A percentile compares a stretch with the other conserved stretches of the same genome.
These are phyloP conservation scores for Fragaria nilgerrensis DNA, from an alignment of 306 rosid species.

Conservation along the genomic window DNA sequence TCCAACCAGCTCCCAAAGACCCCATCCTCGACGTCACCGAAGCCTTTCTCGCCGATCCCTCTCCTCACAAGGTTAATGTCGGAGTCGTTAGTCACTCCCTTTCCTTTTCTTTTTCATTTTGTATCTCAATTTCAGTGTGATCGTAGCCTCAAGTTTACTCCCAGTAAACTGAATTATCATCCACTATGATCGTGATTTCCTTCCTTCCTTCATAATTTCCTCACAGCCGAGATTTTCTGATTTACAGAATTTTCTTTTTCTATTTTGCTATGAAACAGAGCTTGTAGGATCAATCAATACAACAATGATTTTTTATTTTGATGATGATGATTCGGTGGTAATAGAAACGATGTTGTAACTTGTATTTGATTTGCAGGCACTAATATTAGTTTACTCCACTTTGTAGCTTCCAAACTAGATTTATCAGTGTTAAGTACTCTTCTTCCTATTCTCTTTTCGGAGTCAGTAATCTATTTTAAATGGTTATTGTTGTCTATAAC, in stretches of 20 bases:
- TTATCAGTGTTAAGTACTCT: too few relatives aligned
- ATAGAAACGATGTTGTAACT: too few relatives aligned
- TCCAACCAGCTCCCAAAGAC: slow-evolving; percentile 87
- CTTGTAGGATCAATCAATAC: background rate
- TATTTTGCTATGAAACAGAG: background rate
- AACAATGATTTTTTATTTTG: background rate
- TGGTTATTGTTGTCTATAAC: too few relatives aligned
- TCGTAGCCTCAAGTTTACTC: background rate
- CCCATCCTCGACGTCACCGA: slow-evolving; percentile 99
- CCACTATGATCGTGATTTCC: background rate
- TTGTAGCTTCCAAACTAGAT: too few relatives aligned
- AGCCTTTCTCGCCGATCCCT: slow-evolving; percentile 90
- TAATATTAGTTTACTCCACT: too few relatives aligned
- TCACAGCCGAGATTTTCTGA: background rate
- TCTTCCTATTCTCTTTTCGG: too few relatives aligned
- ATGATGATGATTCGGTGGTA: too few relatives aligned
- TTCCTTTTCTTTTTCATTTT: background rate
- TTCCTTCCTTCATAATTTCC: too few relatives aligned
- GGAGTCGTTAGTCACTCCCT: slow-evolving; percentile 72
- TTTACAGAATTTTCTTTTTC: background rate
- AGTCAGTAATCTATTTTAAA: too few relatives aligned
- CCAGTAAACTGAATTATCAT: too few relatives aligned
- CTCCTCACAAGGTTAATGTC: slow-evolving; percentile 81
- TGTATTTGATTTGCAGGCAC: too few relatives aligned
- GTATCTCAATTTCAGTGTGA: background rate